phyloP scores from a whole-genome alignment of 1,139 yeast species.

The Scheffersomyces illinoinensis region DNA sequence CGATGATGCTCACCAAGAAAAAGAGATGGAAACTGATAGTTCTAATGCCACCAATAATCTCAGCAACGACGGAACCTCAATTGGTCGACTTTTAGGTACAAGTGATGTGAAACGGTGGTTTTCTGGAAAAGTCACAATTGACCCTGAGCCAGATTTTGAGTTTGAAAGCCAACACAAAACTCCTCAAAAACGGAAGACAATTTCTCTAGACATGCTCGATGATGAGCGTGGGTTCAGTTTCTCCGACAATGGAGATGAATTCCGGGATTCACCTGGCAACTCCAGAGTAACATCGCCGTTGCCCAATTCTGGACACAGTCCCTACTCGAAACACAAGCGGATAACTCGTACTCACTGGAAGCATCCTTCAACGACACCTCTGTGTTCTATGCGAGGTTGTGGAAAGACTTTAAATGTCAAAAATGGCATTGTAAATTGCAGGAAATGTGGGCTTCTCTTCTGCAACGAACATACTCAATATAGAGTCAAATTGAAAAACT shows the following conservation, averaged over 20 bases:
- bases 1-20: constrained; percentile 59
- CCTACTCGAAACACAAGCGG: constrained; percentile 7
- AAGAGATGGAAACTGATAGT: neutral
- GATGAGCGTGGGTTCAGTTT: constrained; percentile 33
- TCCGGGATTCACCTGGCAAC: constrained; percentile 4
- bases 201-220: constrained; percentile 37
- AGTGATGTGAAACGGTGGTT: constrained; percentile 26
- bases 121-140: constrained; percentile 10
- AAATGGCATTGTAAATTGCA: constrained; percentile 59
- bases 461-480: constrained; percentile 67
- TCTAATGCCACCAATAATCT: constrained; percentile 7
- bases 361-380: constrained; percentile 34
- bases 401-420: constrained; percentile 40
- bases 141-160: constrained; percentile 1
- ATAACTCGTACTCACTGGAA: constrained; percentile 68
- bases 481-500: constrained; percentile 48
- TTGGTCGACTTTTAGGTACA: neutral
- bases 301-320: constrained; percentile 2
- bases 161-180: neutral
- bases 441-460: constrained; percentile 70
- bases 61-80: constrained; percentile 4
- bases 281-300: constrained; percentile 2
- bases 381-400: constrained; percentile 43
- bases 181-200: constrained; percentile 22
- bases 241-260: constrained; percentile 13